phyloP scores from a whole-genome alignment of 208 protist genomes.

The Leishmania tarentolae region DNA sequence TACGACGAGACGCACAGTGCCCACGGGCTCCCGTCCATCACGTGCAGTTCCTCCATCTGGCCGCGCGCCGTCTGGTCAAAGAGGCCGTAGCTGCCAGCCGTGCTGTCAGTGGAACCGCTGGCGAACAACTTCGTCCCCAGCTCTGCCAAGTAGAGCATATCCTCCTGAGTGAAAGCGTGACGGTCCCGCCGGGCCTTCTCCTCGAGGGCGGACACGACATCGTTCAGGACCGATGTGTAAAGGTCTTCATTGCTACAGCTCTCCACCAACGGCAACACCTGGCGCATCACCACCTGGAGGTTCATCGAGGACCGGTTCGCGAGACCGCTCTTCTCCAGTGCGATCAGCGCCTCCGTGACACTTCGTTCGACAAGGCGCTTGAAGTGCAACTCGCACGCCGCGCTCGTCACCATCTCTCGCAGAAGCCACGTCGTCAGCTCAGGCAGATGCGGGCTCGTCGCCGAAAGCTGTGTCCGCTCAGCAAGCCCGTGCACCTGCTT shows the following conservation, averaged over 20 bases:
- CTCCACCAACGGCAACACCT: slow-evolving; percentile 72
- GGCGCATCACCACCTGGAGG: slow-evolving; percentile 46
- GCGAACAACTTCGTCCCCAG: slow-evolving; percentile 74
- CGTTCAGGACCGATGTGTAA: slow-evolving; percentile 60
- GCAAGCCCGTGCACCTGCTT: slow-evolving; percentile 31
- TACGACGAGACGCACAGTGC: slow-evolving; percentile 79
- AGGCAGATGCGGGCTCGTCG: slow-evolving; percentile 42
- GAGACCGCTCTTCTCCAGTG: slow-evolving; percentile 63
- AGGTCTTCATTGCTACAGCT: slow-evolving; percentile 70
- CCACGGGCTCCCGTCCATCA: slow-evolving; percentile 87
- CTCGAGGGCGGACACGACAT: slow-evolving; percentile 69
- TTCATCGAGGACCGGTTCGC: slow-evolving; percentile 40
- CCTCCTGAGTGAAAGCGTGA: slow-evolving; percentile 51
- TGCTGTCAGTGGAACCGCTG: slow-evolving; percentile 25
- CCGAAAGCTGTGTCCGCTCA: slow-evolving; percentile 38
- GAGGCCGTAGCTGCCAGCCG: slow-evolving; percentile 20
- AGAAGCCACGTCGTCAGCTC: slow-evolving; percentile 79
- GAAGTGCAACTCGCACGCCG: slow-evolving; percentile 60
- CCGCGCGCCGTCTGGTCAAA: slow-evolving; percentile 59
- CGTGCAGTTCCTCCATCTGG: slow-evolving; percentile 86
- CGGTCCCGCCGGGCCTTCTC: slow-evolving; percentile 59
- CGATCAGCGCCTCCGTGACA: slow-evolving; percentile 47
- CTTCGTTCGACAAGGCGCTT: slow-evolving; percentile 56
- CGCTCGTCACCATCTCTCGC: slow-evolving; percentile 52
- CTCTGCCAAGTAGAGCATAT: slow-evolving; percentile 62